A percentile compares a stretch with the other conserved stretches of the same genome.
These are phyloP conservation scores for Helotiales sp. DNA, from an alignment of 2,329 filamentous ascomycete genomes.

Conservation along the genomic window DNA sequence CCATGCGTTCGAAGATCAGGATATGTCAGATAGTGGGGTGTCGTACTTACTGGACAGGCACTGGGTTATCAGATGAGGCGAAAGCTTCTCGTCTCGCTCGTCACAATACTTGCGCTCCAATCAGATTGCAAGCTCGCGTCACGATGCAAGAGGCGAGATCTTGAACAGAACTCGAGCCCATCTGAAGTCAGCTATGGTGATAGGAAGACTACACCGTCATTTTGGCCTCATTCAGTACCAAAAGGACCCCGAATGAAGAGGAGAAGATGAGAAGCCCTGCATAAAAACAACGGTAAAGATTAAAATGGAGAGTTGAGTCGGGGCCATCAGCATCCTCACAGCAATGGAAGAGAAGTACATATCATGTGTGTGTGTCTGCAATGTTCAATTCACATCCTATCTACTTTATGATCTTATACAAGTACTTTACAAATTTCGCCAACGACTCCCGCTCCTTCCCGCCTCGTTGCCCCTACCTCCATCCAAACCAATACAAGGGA, in stretches of 20 bases:
- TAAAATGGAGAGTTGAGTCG: no score
- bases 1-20: background rate
- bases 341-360: no score
- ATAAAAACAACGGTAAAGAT: no score
- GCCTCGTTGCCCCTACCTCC: background rate
- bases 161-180: background rate
- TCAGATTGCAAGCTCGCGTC: background rate
- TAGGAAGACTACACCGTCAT: no score
- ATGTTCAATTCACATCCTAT: background rate
- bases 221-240: no score
- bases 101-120: background rate
- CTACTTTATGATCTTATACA: background rate
- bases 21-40: background rate
- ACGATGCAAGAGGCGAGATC: background rate
- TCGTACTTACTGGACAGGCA: background rate
- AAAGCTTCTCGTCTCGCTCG: background rate
- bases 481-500: conserved; percentile 1
- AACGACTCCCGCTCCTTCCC: background rate
- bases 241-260: no score
- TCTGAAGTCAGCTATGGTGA: background rate
- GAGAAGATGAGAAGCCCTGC: no score
- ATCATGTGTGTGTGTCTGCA: background rate
- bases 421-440: conserved; percentile 7
- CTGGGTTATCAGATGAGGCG: background rate
- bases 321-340: no score